Percentiles rank a stretch among this genome's conserved stretches.
Conservation (phyloP, 225 moss, liverwort and hornwort species). For the Bryoerythrophyllum caledonicum region DNA sequence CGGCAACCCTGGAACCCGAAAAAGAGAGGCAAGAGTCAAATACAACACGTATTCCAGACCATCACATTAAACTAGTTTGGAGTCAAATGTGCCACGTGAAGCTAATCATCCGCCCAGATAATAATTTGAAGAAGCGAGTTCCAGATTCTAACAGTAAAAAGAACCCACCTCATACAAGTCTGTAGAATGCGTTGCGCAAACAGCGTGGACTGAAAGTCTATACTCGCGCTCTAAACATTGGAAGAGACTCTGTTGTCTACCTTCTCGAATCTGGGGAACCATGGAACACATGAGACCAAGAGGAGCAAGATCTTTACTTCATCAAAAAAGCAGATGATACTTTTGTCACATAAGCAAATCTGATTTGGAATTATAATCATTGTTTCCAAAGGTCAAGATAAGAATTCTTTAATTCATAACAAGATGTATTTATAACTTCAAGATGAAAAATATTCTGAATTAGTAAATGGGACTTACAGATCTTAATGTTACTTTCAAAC, state of each 20-base stretch:
- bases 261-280: conserved; percentile 69
- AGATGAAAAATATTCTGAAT: not conserved
- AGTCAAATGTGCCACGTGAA: not conserved
- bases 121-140: not conserved
- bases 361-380: not conserved
- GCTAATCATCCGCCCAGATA: not conserved
- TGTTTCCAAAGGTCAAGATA: not conserved
- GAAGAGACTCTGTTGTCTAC: conserved; percentile 72
- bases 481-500: conserved; percentile 84
- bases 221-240: conserved; percentile 92
- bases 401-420: not conserved
- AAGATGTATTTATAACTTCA: not conserved
- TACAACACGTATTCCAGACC: not conserved
- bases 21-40: conserved; percentile 12
- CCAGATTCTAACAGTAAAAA: not conserved
- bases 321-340: not conserved
- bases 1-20: conserved; percentile 71
- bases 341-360: not conserved
- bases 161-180: conserved; percentile 62
- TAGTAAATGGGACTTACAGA: conserved; percentile 58
- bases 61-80: not conserved
- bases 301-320: not conserved
- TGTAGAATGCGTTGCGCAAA: conserved; percentile 52
- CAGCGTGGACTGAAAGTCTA: conserved; percentile 68
- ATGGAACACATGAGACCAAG: conserved; percentile 9